Conservation (phyloP, 441 rosid genomes). For the Gossypium gossypioides region DNA sequence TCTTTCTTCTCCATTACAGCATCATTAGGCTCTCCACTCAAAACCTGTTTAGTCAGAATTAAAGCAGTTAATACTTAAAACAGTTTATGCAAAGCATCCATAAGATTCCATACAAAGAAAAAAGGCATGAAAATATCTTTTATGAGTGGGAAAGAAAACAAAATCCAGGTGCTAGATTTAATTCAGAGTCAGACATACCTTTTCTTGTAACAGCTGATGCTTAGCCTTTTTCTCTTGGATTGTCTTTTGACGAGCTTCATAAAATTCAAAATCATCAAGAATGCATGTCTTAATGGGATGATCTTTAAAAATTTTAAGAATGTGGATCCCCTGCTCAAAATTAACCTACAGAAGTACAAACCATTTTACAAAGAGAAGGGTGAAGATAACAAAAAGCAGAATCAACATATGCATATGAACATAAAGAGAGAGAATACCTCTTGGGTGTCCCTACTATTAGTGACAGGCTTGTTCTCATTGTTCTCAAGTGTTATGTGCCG, state of each 20-base stretch:
- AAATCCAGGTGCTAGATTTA: not conserved
- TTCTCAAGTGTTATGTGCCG: slow-evolving; percentile 53
- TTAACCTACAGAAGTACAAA: slow-evolving; percentile 37
- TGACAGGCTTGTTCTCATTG: slow-evolving; percentile 70
- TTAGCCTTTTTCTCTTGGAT: slow-evolving; percentile 70
- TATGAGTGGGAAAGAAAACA: not conserved
- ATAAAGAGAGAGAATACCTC: slow-evolving; percentile 32
- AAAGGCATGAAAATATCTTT: not conserved
- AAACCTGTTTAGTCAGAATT: slow-evolving; percentile 28
- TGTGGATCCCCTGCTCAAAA: slow-evolving; percentile 53
- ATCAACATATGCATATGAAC: not conserved
- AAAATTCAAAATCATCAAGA: slow-evolving; percentile 86
- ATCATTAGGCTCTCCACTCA: slow-evolving; percentile 28
- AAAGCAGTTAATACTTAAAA: not conserved
- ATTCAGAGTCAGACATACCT: slow-evolving; percentile 24
- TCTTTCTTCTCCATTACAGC: slow-evolving; percentile 14
- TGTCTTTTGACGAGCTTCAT: slow-evolving; percentile 66
- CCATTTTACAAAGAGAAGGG: not conserved
- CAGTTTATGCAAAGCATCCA: not conserved
- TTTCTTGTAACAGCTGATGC: slow-evolving; percentile 54
- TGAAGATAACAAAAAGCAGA: not conserved
- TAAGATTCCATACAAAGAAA: not conserved
- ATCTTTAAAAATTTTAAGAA: slow-evolving; percentile 62
- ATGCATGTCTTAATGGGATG: slow-evolving; percentile 66
- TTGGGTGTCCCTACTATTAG: slow-evolving; percentile 73